Percentiles rank a stretch among this genome's conserved stretches.
phyloP scores from a whole-genome alignment of 1,139 yeast genomes.

The Wickerhamomyces sp. region DNA sequence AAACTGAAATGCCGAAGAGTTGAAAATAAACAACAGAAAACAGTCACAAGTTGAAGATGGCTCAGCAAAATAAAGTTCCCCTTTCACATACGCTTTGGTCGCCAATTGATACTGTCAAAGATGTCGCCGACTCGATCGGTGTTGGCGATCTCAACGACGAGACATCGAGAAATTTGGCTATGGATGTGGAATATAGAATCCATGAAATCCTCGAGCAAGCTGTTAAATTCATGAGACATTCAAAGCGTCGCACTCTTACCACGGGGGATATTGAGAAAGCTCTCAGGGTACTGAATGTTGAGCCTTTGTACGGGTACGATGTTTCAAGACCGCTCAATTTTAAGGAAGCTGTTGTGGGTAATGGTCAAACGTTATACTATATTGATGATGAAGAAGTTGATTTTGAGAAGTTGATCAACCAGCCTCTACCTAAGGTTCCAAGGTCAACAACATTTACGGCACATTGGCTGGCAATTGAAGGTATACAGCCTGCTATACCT shows the following conservation, averaged over 20 bases:
- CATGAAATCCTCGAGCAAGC: conserved; percentile 96
- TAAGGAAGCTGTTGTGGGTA: conserved; percentile 82
- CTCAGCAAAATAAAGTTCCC: conserved; percentile 17
- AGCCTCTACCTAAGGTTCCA: conserved; percentile 94
- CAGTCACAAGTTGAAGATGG: conserved; percentile 2
- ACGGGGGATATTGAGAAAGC: conserved; percentile 84
- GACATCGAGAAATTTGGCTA: conserved; percentile 89
- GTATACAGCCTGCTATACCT: conserved; percentile 96
- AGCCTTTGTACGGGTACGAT: conserved; percentile 78
- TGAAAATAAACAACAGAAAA: background rate
- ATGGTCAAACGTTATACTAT: conserved; percentile 93
- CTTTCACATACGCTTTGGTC: conserved; percentile 93
- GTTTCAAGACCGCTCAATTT: conserved; percentile 53
- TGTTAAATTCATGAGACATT: conserved; percentile 91
- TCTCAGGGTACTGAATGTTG: conserved; percentile 79
- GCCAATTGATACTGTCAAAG: conserved; percentile 93
- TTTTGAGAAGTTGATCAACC: conserved; percentile 88
- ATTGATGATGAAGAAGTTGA: conserved; percentile 89
- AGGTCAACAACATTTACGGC: conserved; percentile 90
- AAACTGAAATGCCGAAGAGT: background rate
- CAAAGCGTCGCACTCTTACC: conserved; percentile 76
- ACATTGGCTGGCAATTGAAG: conserved; percentile 98
- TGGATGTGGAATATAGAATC: conserved; percentile 97
- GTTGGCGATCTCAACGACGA: conserved; percentile 78
- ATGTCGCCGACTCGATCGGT: conserved; percentile 92